These are phyloP conservation scores for Rauvolfia tetraphylla DNA, from an alignment of 257 asterid genomes.

Conservation along the genomic window DNA sequence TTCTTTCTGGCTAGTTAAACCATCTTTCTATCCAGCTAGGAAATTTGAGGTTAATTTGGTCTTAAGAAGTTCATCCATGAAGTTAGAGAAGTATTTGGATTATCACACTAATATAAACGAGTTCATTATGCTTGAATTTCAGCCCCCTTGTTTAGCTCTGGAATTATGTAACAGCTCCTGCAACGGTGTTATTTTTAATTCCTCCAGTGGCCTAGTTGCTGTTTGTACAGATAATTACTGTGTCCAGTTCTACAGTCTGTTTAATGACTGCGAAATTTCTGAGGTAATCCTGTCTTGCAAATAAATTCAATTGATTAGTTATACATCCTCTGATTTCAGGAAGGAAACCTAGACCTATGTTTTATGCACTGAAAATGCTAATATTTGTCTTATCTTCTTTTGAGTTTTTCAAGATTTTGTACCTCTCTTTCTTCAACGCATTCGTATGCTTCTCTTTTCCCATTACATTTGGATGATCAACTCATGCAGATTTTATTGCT, in stretches of 20 bases:
- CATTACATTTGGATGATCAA: not conserved
- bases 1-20: not conserved
- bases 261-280: slow-evolving; percentile 81
- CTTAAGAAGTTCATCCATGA: not conserved
- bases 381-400: not conserved
- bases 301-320: not conserved
- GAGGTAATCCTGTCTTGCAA: slow-evolving; percentile 50
- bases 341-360: not conserved
- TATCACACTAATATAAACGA: not conserved
- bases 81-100: not conserved
- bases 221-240: slow-evolving; percentile 79
- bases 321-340: not conserved
- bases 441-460: not conserved
- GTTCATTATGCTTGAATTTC: slow-evolving; percentile 28
- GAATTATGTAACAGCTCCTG: slow-evolving; percentile 45
- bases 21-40: not conserved
- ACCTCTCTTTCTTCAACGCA: not conserved
- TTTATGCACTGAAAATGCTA: not conserved
- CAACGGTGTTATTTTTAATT: slow-evolving; percentile 48
- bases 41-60: not conserved
- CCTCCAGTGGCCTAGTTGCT: slow-evolving; percentile 60
- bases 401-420: not conserved
- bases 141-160: slow-evolving; percentile 60
- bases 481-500: not conserved
- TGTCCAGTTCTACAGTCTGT: slow-evolving; percentile 72